Base-by-base conservation (phyloP, 768 basidiomycete genomes). In the Cystobasidium onofrii region DNA sequence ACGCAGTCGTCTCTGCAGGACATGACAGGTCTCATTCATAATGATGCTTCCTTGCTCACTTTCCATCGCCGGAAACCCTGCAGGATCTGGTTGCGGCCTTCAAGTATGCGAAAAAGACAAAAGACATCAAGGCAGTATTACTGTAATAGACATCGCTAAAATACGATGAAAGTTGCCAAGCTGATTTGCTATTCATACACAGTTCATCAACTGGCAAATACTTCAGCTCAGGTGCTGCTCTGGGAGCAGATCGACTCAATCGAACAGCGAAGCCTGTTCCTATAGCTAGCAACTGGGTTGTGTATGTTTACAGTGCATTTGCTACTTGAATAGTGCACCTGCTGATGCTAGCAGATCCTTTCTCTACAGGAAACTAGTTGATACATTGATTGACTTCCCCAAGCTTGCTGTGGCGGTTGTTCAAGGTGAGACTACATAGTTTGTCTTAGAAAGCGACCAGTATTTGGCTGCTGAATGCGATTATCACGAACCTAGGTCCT, bases 361-460 rank as follows among this genome's bases (percentile, higher is more conserved):
- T 7, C 69, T 29, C 7, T 36, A n/a, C 55, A 71, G 69, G 10
- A 36, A 46, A n/a, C 52, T 55, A 17, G 55, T 71, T 6, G 69
- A 71, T 44, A 52, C 69, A 29, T 29, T 71, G 20, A 71, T 71
- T 23, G 69, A 71, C 69, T 71, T 71, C 69, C 69, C 69, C 3
- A 71, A 71, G 36, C 55, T 71, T n/a, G 50, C 55, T 39, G 55
- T 71, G 46, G 33, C 54, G 33, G 39, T 60, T 31, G 55, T 71
- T 1, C 69, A 71, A 44, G 69, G 69, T 60, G 50, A 67, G 43
- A 15, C 7, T 25, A 7, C 10, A n/a, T 9, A 39, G 3, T 13
- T 3, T 23, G 15, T 54, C n/a, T n/a, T n/a, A n/a, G n/a, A n/a
- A n/a, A n/a, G n/a, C n/a, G n/a, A n/a, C n/a, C 41, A 36, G 39